phyloP scores from a whole-genome alignment of 345 rosid species.

The Abelmoschus esculentus region DNA sequence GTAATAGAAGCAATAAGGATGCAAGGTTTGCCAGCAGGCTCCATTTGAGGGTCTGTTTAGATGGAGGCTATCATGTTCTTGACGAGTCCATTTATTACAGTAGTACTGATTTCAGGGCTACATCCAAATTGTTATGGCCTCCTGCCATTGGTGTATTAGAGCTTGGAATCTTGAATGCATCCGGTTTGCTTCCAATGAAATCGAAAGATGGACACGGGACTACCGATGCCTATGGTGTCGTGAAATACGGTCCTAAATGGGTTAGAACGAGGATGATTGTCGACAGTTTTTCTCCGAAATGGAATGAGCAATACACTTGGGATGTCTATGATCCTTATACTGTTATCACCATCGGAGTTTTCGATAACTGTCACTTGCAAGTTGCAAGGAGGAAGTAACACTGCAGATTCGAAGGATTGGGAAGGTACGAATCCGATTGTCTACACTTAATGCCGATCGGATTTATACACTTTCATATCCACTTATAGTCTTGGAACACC shows the following conservation, averaged over 20 bases:
- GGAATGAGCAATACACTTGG: slow-evolving; percentile 53
- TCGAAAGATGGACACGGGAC: slow-evolving; percentile 34
- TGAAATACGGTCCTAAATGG: slow-evolving; percentile 48
- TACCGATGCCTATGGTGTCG: slow-evolving; percentile 41
- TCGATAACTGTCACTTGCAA: slow-evolving; percentile 36
- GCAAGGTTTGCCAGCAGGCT: slow-evolving; percentile 35
- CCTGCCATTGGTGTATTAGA: slow-evolving; percentile 42
- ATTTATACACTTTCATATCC: slow-evolving; percentile 44
- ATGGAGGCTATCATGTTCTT: slow-evolving; percentile 47
- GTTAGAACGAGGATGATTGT: slow-evolving; percentile 39
- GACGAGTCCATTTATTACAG: slow-evolving; percentile 48
- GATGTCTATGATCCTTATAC: slow-evolving; percentile 53
- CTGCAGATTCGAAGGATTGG: slow-evolving; percentile 32
- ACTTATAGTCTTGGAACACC: slow-evolving; percentile 30
- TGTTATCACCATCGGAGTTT: slow-evolving; percentile 36
- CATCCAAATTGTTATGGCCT: slow-evolving; percentile 31
- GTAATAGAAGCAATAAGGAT: not conserved
- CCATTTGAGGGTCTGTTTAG: slow-evolving; percentile 41
- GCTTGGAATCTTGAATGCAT: slow-evolving; percentile 41
- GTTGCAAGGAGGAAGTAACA: slow-evolving; percentile 16
- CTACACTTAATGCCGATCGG: slow-evolving; percentile 33
- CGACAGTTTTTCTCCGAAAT: slow-evolving; percentile 33
- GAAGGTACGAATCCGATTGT: slow-evolving; percentile 46
- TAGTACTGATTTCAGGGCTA: slow-evolving; percentile 46
- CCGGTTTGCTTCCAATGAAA: slow-evolving; percentile 40